Evolutionary conservation across 768 basidiomycete genomes (phyloP).

Genomic region (Pholiota conissans): DNA sequence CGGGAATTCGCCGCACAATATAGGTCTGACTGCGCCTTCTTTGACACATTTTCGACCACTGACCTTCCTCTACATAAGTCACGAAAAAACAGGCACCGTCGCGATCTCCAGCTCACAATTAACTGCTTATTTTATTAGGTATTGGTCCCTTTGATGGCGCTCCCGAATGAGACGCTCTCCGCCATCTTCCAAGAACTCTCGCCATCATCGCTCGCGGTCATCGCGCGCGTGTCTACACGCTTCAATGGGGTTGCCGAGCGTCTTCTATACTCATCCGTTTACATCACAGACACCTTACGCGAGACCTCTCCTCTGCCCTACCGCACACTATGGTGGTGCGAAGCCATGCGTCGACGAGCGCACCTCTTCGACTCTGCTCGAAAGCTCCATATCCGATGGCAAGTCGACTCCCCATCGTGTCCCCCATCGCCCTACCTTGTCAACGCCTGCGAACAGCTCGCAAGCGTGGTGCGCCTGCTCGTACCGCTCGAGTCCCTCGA

Average conservation of each 20-base stretch:
- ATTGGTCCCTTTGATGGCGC: slow-evolving; percentile 26
- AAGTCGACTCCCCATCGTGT: slow-evolving; percentile 29
- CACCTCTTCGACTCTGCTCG: slow-evolving; percentile 47
- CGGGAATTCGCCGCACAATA: slow-evolving; percentile 38
- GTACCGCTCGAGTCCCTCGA: slow-evolving; percentile 54
- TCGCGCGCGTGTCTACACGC: slow-evolving; percentile 45
- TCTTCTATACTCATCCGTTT: slow-evolving; percentile 54
- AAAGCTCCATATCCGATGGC: slow-evolving; percentile 57
- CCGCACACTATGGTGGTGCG: slow-evolving; percentile 51
- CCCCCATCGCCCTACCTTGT: slow-evolving; percentile 30
- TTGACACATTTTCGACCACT: not conserved
- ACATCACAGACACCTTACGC: slow-evolving; percentile 47
- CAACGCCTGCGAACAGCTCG: slow-evolving; percentile 39
- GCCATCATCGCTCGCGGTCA: slow-evolving; percentile 34
- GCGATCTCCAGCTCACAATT: not conserved
- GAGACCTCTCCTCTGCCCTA: slow-evolving; percentile 38
- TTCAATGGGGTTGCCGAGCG: slow-evolving; percentile 59
- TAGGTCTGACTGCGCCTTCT: slow-evolving; percentile 13
- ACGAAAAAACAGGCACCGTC: not conserved
- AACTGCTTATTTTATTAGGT: slow-evolving; percentile 13
- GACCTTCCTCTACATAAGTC: not conserved
- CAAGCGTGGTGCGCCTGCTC: slow-evolving; percentile 34
- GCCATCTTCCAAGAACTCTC: slow-evolving; percentile 45
- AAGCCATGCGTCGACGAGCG: slow-evolving; percentile 44
- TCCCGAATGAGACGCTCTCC: slow-evolving; percentile 59